Conservation (phyloP, 176 grass and related monocot genomes). For the Paspalum notatum region DNA sequence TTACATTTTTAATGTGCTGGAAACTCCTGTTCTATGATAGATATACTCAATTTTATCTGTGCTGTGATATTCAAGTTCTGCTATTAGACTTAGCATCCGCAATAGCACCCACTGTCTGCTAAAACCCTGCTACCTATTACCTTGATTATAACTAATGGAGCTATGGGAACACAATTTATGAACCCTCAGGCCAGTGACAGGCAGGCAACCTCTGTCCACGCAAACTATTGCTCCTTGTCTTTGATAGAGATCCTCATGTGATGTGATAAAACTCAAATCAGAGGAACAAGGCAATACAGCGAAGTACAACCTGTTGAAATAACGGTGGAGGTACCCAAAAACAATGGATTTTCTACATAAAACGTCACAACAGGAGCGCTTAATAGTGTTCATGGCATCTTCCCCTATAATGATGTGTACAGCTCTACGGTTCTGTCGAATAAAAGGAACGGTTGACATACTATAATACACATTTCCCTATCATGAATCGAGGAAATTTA, state of each 20-base stretch:
- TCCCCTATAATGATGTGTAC: conserved; percentile 25
- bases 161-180: no score
- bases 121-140: no score
- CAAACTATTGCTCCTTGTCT: neutral
- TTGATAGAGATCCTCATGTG: neutral
- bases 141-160: no score
- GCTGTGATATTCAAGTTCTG: no score
- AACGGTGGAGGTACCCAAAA: neutral
- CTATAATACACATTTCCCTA: conserved; percentile 47
- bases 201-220: no score
- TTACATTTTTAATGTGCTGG: no score
- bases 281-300: neutral
- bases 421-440: conserved; percentile 16
- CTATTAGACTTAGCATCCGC: no score
- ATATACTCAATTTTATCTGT: no score
- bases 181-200: no score
- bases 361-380: neutral
- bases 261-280: neutral
- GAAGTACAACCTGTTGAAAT: neutral
- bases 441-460: conserved; percentile 27
- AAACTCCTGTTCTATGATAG: no score
- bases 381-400: neutral
- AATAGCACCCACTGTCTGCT: no score
- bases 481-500: conserved; percentile 31
- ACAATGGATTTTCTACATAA: neutral